Evolutionary conservation across 306 rosid genomes (phyloP).

Genomic region (Oemleria cerasiformis): DNA sequence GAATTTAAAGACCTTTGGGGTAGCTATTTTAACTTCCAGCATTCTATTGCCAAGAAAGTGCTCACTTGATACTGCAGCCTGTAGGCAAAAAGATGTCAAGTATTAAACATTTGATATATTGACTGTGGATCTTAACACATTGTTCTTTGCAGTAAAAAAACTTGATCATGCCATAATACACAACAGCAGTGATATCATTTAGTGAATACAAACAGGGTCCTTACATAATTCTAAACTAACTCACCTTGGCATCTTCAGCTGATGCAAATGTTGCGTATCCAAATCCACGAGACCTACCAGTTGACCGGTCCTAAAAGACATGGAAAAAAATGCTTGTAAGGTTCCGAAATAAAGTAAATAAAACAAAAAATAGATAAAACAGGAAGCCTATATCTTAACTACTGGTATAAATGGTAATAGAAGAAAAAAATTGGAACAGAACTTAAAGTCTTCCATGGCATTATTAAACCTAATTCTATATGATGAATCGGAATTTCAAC

Average conservation of each 20-base stretch:
- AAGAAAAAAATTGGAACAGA: too few species aligned
- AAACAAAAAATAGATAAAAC: neutral
- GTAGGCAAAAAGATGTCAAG: conserved; percentile 26
- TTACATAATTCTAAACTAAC: neutral
- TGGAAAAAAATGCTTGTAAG: neutral
- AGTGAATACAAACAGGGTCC: neutral
- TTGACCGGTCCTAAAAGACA: conserved; percentile 70
- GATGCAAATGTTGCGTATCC: conserved; percentile 93
- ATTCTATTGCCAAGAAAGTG: conserved; percentile 87
- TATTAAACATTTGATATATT: conserved; percentile 6
- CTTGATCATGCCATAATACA: neutral
- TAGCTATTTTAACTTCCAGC: conserved; percentile 97
- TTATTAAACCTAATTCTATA: too few species aligned
- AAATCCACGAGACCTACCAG: conserved; percentile 96
- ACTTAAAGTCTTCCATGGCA: too few species aligned
- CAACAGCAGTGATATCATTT: neutral
- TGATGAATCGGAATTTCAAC: too few species aligned
- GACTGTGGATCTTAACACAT: neutral
- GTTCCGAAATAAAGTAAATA: neutral
- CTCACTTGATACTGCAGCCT: conserved; percentile 74
- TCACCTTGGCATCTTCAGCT: conserved; percentile 88
- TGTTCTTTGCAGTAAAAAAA: too few species aligned
- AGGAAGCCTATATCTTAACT: neutral
- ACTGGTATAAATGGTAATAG: too few species aligned
- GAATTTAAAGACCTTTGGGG: conserved; percentile 70